A percentile compares a stretch with the other conserved stretches of the same genome.
These are phyloP conservation scores for Diaporthe aspalathi DNA, from an alignment of 2,329 filamentous ascomycete species.

Conservation along the genomic window DNA sequence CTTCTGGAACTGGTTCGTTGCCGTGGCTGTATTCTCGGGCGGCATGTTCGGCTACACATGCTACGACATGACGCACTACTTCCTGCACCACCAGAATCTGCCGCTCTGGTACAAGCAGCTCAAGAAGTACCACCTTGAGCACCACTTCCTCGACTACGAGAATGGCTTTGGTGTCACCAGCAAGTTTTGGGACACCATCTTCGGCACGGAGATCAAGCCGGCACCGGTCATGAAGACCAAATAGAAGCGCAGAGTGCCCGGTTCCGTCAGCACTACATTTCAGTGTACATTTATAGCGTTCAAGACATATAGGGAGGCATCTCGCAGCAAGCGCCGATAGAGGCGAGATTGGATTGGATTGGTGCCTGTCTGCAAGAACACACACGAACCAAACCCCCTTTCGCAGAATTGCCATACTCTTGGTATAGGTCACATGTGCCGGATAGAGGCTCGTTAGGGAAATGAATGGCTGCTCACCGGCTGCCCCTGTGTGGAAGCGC, in stretches of 20 bases:
- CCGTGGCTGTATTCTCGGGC: constrained; percentile 82
- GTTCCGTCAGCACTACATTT: constrained; percentile 24
- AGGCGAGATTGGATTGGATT: constrained; percentile 5
- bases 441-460: not conserved
- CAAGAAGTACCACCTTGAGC: constrained; percentile 97
- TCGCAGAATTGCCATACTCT: not conserved
- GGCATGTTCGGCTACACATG: constrained; percentile 95
- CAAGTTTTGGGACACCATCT: constrained; percentile 93
- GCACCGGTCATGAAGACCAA: constrained; percentile 52
- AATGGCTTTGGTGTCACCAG: constrained; percentile 97
- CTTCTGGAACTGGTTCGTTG: constrained; percentile 86
- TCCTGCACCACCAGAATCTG: constrained; percentile 94
- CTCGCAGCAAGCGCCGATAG: not conserved
- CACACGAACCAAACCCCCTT: not conserved
- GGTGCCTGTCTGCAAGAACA: not conserved
- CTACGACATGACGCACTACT: constrained; percentile 99
- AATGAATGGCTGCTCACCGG: not conserved
- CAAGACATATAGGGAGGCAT: constrained; percentile 16
- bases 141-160: constrained; percentile 98
- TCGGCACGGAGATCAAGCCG: constrained; percentile 81
- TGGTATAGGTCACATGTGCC: not conserved
- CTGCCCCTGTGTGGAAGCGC: constrained; percentile 21
- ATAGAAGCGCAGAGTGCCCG: constrained; percentile 38
- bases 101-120: constrained; percentile 89
- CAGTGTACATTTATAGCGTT: constrained; percentile 34